Evolutionary conservation across 257 asterid species (phyloP).

Genomic region (Solanum chaucha): DNA sequence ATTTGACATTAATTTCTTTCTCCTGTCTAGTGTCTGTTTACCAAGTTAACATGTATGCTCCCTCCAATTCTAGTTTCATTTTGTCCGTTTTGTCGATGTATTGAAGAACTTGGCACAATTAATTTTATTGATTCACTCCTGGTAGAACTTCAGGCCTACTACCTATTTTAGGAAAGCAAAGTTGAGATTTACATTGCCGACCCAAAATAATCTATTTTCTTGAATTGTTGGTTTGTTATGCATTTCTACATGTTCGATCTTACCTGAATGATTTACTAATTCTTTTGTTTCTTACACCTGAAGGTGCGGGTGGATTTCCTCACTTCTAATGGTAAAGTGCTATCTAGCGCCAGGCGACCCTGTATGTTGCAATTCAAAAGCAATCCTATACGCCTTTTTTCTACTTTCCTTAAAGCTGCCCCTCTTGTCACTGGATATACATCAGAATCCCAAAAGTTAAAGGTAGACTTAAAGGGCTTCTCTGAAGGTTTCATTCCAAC

Average conservation of each 20-base stretch:
- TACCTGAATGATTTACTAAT: neutral
- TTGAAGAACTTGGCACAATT: neutral
- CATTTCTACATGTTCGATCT: neutral
- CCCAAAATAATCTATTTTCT: neutral
- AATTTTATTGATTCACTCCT: neutral
- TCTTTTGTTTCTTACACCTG: neutral
- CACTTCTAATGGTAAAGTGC: conserved; percentile 38
- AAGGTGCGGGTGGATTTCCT: conserved; percentile 80
- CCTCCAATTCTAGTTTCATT: neutral
- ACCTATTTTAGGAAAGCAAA: neutral
- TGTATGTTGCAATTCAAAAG: conserved; percentile 73
- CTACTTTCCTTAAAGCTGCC: conserved; percentile 54
- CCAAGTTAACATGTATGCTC: neutral
- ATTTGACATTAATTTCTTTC: neutral
- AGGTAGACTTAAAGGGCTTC: conserved; percentile 40
- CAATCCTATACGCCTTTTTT: conserved; percentile 49
- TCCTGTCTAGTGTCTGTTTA: neutral
- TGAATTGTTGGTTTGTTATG: neutral
- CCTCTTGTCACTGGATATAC: conserved; percentile 65
- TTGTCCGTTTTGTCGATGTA: neutral
- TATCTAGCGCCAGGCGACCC: conserved; percentile 54
- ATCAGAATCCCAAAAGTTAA: conserved; percentile 64
- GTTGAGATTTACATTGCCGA: neutral
- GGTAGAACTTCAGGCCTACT: neutral
- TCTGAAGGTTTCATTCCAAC: conserved; percentile 57